Percentiles rank a stretch among this genome's conserved stretches.
Evolutionary conservation across 352 stramenopile species (phyloP).

Genomic region (Plasmopara viticola): DNA sequence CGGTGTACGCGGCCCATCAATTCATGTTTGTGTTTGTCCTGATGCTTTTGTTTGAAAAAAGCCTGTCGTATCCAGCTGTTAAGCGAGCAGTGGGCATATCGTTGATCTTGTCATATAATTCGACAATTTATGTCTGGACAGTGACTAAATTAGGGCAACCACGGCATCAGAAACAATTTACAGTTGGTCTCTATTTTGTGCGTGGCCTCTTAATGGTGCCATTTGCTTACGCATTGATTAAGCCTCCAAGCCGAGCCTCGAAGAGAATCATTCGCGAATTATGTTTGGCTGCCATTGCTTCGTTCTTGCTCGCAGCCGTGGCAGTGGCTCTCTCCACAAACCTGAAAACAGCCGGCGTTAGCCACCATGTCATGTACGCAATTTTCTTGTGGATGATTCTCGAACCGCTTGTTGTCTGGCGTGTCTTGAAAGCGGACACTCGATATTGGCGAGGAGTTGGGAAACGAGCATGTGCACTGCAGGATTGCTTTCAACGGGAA

Average conservation of each 20-base stretch:
- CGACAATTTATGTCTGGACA: too few relatives aligned
- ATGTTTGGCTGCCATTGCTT: constrained; percentile 12
- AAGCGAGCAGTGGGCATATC: constrained; percentile 19
- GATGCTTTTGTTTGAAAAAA: constrained; percentile 44
- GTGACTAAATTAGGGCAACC: constrained; percentile 6
- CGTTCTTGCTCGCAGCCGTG: constrained; percentile 1
- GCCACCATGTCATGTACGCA: constrained; percentile 11
- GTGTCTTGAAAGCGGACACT: constrained; percentile 39
- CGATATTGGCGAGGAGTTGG: constrained; percentile 41
- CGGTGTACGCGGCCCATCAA: constrained; percentile 25
- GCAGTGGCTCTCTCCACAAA: constrained; percentile 19
- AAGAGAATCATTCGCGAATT: constrained; percentile 29
- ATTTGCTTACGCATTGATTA: constrained; percentile 31
- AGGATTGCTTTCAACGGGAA: constrained; percentile 26
- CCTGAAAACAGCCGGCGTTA: constrained; percentile 8
- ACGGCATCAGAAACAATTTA: constrained; percentile 10
- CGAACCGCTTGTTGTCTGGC: constrained; percentile 35
- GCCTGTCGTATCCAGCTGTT: constrained; percentile 32
- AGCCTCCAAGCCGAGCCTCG: constrained; percentile 24
- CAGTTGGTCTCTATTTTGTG: constrained; percentile 10
- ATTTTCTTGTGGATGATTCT: constrained; percentile 20
- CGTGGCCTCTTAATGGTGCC: constrained; percentile 16
- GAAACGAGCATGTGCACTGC: constrained; percentile 21
- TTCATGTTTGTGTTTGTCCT: constrained; percentile 27
- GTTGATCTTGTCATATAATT: constrained; percentile 21